Evolutionary conservation across 1,139 yeast species (phyloP).

Genomic region (Wickerhamomyces sp.): DNA sequence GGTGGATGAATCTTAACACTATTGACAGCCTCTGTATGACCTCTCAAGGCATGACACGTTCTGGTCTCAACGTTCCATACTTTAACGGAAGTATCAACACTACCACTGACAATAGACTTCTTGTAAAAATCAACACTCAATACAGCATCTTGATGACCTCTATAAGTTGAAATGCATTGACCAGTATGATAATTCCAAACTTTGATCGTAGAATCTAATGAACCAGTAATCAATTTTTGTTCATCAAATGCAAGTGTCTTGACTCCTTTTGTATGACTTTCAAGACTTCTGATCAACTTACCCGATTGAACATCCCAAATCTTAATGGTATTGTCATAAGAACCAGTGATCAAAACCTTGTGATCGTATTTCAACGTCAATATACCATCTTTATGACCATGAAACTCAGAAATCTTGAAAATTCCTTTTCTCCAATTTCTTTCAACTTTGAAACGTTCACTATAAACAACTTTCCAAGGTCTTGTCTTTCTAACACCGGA

Average conservation of each 20-base stretch:
- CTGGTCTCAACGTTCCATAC: slow-evolving; percentile 96
- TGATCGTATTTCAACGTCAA: slow-evolving; percentile 79
- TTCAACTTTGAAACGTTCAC: slow-evolving; percentile 86
- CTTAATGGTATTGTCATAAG: slow-evolving; percentile 82
- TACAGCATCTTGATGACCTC: slow-evolving; percentile 89
- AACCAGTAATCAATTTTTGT: slow-evolving; percentile 86
- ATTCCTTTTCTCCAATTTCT: slow-evolving; percentile 90
- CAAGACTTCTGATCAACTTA: slow-evolving; percentile 65
- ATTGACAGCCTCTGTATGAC: slow-evolving; percentile 91
- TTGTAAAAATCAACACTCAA: slow-evolving; percentile 64
- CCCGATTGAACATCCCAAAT: slow-evolving; percentile 88
- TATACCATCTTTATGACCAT: slow-evolving; percentile 86
- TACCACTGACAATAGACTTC: slow-evolving; percentile 85
- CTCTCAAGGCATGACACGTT: slow-evolving; percentile 87
- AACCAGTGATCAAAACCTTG: slow-evolving; percentile 80
- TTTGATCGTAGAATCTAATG: slow-evolving; percentile 83
- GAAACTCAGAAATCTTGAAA: slow-evolving; percentile 57
- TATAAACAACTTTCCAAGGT: slow-evolving; percentile 95
- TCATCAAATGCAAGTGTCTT: slow-evolving; percentile 80
- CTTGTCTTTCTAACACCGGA: slow-evolving; percentile 40
- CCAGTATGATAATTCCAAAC: slow-evolving; percentile 97
- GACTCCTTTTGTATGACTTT: slow-evolving; percentile 85
- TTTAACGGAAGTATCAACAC: slow-evolving; percentile 86
- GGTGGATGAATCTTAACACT: slow-evolving; percentile 80
- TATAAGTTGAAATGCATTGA: slow-evolving; percentile 84